These are phyloP conservation scores for Neckera pumila DNA, from an alignment of 225 moss, liverwort and hornwort species.

Conservation along the genomic window DNA sequence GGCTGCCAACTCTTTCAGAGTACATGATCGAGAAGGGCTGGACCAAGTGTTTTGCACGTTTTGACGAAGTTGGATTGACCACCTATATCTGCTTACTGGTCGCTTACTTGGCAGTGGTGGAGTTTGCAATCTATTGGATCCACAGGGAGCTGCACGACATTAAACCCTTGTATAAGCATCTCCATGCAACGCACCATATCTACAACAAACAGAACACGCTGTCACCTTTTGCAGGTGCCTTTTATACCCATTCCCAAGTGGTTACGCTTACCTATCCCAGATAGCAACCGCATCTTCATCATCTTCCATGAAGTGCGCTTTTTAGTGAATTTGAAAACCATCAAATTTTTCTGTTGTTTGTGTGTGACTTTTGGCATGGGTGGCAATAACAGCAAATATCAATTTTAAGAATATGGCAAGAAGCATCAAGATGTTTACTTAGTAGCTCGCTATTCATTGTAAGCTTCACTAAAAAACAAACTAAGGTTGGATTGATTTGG, in stretches of 20 bases:
- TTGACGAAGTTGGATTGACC: constrained; percentile 74
- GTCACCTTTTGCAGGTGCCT: constrained; percentile 92
- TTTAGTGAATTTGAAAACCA: neutral
- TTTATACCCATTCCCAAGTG: neutral
- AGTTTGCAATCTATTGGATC: constrained; percentile 91
- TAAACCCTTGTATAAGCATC: constrained; percentile 76
- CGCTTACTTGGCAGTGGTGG: constrained; percentile 53
- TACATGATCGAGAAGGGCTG: constrained; percentile 76
- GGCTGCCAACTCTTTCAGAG: constrained; percentile 75
- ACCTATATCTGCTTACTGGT: constrained; percentile 41
- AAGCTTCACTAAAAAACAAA: neutral
- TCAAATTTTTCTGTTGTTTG: neutral
- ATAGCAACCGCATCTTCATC: neutral
- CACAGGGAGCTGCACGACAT: constrained; percentile 87
- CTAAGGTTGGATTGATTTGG: neutral
- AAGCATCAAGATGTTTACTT: neutral
- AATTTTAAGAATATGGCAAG: neutral
- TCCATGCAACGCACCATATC: constrained; percentile 97
- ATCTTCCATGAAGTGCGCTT: neutral
- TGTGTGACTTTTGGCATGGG: neutral
- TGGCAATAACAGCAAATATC: neutral
- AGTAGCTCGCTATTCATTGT: neutral
- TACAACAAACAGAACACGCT: constrained; percentile 98
- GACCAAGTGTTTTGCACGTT: constrained; percentile 60
- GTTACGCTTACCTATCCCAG: neutral